These are phyloP conservation scores for Aspergillus calidoustus DNA, from an alignment of 2,329 filamentous ascomycete genomes.

Conservation along the genomic window DNA sequence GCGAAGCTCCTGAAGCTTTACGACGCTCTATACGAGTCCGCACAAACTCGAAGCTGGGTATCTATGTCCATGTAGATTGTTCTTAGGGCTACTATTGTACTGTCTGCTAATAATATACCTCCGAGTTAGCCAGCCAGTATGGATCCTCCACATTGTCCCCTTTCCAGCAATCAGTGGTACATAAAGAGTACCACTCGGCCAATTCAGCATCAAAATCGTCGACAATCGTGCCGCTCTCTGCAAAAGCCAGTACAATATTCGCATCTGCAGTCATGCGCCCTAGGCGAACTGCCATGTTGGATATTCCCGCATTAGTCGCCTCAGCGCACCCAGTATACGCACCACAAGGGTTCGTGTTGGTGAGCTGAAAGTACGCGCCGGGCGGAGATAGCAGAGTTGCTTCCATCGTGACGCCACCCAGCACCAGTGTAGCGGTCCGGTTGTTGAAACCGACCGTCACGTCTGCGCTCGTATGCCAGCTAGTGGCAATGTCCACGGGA, in stretches of 20 bases:
- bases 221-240: neutral
- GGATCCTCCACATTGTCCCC: neutral
- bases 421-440: neutral
- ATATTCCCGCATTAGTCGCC: neutral
- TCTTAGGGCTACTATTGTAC: neutral
- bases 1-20: neutral
- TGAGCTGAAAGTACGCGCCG: neutral
- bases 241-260: neutral
- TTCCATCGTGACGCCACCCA: neutral
- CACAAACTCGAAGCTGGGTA: neutral
- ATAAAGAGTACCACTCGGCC: neutral
- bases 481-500: neutral
- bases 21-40: neutral
- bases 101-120: neutral
- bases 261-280: neutral
- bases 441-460: neutral
- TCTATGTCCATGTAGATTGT: neutral
- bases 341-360: neutral
- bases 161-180: neutral
- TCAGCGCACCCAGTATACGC: neutral
- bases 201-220: neutral
- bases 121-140: neutral
- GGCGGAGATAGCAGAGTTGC: neutral
- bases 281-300: neutral
- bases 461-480: neutral